Base-by-base conservation (phyloP, 345 rosid genomes). In the Nephelium lappaceum region DNA sequence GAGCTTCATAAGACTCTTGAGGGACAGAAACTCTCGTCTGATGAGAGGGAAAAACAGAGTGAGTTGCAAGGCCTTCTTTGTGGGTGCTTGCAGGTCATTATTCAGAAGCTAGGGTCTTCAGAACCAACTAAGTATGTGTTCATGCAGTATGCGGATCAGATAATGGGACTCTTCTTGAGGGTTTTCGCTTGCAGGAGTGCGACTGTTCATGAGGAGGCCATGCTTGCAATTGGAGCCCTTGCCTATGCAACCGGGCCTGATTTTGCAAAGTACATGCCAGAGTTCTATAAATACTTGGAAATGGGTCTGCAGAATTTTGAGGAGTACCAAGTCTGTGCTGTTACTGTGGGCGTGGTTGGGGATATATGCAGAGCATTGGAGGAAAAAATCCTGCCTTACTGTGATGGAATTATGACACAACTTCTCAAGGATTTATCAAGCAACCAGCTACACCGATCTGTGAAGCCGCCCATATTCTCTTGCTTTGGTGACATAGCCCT, bases 301-400 rank as follows among this genome's bases (percentile, higher is more conserved):
- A 84, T 86, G 89, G 95, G 95, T 70, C 95, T 90, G 79, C 95
- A 90, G 76, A 91, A 91, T 84, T 91, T 88, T 67, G 93, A 90
- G 84, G 93, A 90, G 73, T 90, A 90, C 74, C 93, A 90, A 45
- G 87, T 85, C 12, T 85, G 95, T 75, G 91, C 91, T 67, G 90
- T 91, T 27, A 91, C 95, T 8, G 93, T 91, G 47, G 95, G 95
- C 41, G 95, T 91, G 49, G 91, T 91, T 45, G 93, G 95, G 8
- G 95, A 91, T 80, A 74, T 86, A 47, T 88, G 91, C 77, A 83
- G 95, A 72, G 95, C 95, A 15, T 69, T 91, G 75, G 95, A 91
- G 81, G 92, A 88, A 71, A 87, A 84, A 78, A 82, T 88, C 67
- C 77, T 88, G 42, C 95, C 93, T 63, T 90, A 87, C 61, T 91